Evolutionary conservation across 768 basidiomycete genomes (phyloP).

Genomic region (Trametes cinnabarina): DNA sequence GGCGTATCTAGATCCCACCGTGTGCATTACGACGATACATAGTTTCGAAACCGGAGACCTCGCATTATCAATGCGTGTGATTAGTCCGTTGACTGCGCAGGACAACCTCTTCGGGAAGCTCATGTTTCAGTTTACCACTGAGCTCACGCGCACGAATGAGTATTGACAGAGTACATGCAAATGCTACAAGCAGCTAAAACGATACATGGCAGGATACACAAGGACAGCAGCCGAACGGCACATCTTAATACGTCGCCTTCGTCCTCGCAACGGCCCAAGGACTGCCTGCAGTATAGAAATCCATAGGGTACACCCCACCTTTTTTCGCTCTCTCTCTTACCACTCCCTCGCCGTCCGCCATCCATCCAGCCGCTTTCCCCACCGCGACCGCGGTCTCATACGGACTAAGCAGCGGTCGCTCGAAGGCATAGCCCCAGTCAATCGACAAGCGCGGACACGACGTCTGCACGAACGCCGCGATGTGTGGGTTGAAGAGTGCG

Average conservation of each 20-base stretch:
- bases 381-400: slow-evolving; percentile 91
- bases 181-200: background rate
- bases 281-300: slow-evolving; percentile 85
- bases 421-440: slow-evolving; percentile 98
- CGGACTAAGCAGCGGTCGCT: slow-evolving; percentile 82
- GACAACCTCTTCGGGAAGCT: too few relatives aligned
- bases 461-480: slow-evolving; percentile 92
- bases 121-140: too few relatives aligned
- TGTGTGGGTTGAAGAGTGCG: slow-evolving; percentile 72
- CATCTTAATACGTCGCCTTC: slow-evolving; percentile 50
- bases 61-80: too few relatives aligned
- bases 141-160: background rate
- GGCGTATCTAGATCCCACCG: too few relatives aligned
- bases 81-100: too few relatives aligned
- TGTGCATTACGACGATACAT: too few relatives aligned
- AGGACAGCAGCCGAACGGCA: background rate
- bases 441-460: slow-evolving; percentile 95
- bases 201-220: background rate
- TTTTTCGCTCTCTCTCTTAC: slow-evolving; percentile 17
- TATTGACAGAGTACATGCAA: background rate
- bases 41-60: too few relatives aligned
- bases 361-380: slow-evolving; percentile 68
- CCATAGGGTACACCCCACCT: slow-evolving; percentile 82
- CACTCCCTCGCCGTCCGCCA: slow-evolving; percentile 34
- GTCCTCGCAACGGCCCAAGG: slow-evolving; percentile 71